Base-by-base conservation (phyloP, 768 basidiomycete species). In the Mrakia frigida region DNA sequence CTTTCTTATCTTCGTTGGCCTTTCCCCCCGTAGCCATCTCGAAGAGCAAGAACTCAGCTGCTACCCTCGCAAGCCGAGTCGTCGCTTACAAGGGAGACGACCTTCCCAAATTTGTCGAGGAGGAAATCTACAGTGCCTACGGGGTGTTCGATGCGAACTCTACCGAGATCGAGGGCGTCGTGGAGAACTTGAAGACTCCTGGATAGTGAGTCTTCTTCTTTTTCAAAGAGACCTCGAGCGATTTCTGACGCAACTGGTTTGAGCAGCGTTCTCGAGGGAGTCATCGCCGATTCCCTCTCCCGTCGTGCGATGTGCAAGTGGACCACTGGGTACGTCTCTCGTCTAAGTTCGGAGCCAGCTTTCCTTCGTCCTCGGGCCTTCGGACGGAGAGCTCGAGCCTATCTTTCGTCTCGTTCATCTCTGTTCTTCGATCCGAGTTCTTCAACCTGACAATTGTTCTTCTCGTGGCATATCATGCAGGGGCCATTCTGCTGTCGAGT, bases 101-200 rank as follows among this genome's bases (percentile, higher is more conserved):
- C 46, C 63, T 67, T 9, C 5, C n/a, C 43, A 61, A 33, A 6
- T 73, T 41, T 60, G 53, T 63, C 60, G 37, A 68, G 33, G 67
- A 39, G 16, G 65, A 61, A 33, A 74, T 74, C 63, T 74, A 52
- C 73, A 61, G 46, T 16, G 28, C 18, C 13, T 67, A 74, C 61
- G 73, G 73, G 21, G 63, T 74, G 46, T 46, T 50, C 50, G 73
- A 74, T 50, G 73, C 73, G 61, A 74, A 74, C 46, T 11, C 43
- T 28, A 74, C 73, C 43, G 73, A 74, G 46, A 43, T 74, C 46
- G 43, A 39, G 0, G 73, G 46, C 31, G 73, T 61, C 1, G 61
- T 74, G 21, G 59, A 61, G 6, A 23, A 67, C 73, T 6, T n/a
- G 21, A 53, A 53, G 53, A 53, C 53, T 1, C 23, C 53, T 25